These are phyloP conservation scores for Aureobasidium subglaciale DNA, from an alignment of 2,329 filamentous ascomycete genomes.

Conservation along the genomic window DNA sequence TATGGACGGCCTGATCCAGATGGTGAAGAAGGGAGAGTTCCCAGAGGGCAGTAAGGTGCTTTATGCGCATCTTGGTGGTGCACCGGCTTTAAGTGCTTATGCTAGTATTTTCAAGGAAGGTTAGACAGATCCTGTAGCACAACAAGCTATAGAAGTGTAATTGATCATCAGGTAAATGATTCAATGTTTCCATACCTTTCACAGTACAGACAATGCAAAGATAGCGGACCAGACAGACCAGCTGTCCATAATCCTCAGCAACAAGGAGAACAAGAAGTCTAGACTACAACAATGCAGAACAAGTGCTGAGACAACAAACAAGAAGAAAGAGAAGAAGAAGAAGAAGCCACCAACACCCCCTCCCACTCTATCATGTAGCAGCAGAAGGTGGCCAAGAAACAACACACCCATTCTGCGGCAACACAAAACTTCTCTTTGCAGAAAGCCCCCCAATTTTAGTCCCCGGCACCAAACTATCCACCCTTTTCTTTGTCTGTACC, in stretches of 20 bases:
- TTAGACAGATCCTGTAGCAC: too few relatives aligned
- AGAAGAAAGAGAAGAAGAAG: neutral
- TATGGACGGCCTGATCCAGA: conserved; percentile 62
- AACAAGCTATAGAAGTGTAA: too few relatives aligned
- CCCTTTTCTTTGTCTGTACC: neutral
- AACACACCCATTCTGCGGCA: neutral
- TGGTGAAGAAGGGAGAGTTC: conserved; percentile 58
- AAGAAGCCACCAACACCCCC: too few relatives aligned
- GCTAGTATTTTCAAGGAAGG: conserved; percentile 14
- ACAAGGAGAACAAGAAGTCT: too few relatives aligned
- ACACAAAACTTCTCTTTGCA: neutral
- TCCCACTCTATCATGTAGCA: neutral
- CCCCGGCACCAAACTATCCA: neutral
- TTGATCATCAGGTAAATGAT: too few relatives aligned
- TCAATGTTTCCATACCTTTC: too few relatives aligned
- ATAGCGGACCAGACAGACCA: too few relatives aligned
- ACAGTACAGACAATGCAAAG: too few relatives aligned
- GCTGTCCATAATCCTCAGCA: too few relatives aligned
- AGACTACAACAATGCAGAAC: too few relatives aligned
- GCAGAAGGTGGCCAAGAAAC: neutral
- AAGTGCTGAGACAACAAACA: neutral
- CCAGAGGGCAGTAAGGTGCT: conserved; percentile 54
- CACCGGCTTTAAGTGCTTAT: conserved; percentile 64
- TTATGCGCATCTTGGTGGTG: conserved; percentile 65
- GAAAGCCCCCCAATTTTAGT: neutral